These are phyloP conservation scores for Candida sphagnicola DNA, from an alignment of 805 yeast species.

Conservation along the genomic window DNA sequence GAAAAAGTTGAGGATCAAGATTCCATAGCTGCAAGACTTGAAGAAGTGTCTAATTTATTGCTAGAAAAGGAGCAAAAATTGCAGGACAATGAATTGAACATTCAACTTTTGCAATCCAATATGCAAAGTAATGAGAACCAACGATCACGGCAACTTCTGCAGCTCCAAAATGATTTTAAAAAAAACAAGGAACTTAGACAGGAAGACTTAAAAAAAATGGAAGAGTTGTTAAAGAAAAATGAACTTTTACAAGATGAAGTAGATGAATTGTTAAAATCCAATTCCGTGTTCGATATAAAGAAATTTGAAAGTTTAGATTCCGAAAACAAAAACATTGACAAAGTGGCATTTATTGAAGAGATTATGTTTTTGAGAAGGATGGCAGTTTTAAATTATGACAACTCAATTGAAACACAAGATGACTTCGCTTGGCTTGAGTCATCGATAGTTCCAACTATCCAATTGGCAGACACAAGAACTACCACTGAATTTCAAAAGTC, in stretches of 20 bases:
- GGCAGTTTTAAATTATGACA: constrained; percentile 8
- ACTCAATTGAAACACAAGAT: background rate
- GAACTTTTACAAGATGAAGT: constrained; percentile 21
- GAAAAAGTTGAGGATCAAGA: too few relatives aligned
- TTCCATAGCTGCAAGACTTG: too few relatives aligned
- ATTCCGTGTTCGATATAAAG: constrained; percentile 13
- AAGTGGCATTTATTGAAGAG: constrained; percentile 41
- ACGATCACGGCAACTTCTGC: constrained; percentile 19
- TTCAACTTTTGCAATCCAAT: constrained; percentile 43
- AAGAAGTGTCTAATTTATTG: background rate
- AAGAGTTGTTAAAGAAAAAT: constrained; percentile 18
- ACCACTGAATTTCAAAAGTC: constrained; percentile 8
- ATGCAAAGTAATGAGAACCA: constrained; percentile 28
- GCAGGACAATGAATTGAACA: constrained; percentile 43
- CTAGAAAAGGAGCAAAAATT: constrained; percentile 24
- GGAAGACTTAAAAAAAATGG: constrained; percentile 16
- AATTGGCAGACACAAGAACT: background rate
- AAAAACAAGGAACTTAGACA: constrained; percentile 10
- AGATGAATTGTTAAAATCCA: constrained; percentile 3
- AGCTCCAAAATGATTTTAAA: constrained; percentile 14
- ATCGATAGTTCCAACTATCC: constrained; percentile 3
- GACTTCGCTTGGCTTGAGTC: constrained; percentile 20
- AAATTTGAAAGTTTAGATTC: constrained; percentile 29
- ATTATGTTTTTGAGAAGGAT: constrained; percentile 38
- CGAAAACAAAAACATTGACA: constrained; percentile 28